These are phyloP conservation scores for Wickerhamiella shivajii DNA, from an alignment of 805 yeast genomes.

Conservation along the genomic window DNA sequence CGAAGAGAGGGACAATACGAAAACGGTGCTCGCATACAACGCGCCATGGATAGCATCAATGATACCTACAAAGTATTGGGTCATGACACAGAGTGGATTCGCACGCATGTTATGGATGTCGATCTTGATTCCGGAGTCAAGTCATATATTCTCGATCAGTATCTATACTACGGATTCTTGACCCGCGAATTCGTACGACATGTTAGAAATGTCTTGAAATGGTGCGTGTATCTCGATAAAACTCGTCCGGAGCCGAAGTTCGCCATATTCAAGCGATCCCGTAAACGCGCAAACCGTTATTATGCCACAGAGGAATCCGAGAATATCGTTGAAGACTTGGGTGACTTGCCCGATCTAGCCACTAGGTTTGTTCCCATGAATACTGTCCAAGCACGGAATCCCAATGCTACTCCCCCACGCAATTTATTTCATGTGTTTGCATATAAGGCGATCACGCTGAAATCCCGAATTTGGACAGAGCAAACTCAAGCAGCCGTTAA, in stretches of 20 bases:
- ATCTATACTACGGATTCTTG: constrained; percentile 14
- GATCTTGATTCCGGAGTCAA: constrained; percentile 5
- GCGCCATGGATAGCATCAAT: constrained; percentile 7
- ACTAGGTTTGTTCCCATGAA: constrained; percentile 1
- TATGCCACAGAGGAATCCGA: background rate
- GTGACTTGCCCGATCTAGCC: constrained; percentile 1
- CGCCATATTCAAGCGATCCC: constrained; percentile 4
- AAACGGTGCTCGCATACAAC: constrained; percentile 4
- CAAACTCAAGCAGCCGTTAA: background rate
- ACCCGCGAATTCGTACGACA: constrained; percentile 13
- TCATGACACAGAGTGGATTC: constrained; percentile 2
- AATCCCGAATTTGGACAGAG: background rate
- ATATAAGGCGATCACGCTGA: background rate
- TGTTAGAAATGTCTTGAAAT: constrained; percentile 11
- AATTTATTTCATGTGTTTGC: constrained; percentile 18
- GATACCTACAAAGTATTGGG: constrained; percentile 7
- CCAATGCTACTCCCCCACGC: constrained; percentile 23
- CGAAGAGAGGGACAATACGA: constrained; percentile 3
- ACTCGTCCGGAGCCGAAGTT: constrained; percentile 12
- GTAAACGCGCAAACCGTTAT: background rate
- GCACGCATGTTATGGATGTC: constrained; percentile 6
- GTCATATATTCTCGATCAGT: constrained; percentile 10
- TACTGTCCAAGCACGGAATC: constrained; percentile 17
- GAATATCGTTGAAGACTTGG: constrained; percentile 1
- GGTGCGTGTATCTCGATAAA: constrained; percentile 13